These are phyloP conservation scores for Thalassiosira livingstoniorum DNA, from an alignment of 352 stramenopile genomes.

Conservation along the genomic window DNA sequence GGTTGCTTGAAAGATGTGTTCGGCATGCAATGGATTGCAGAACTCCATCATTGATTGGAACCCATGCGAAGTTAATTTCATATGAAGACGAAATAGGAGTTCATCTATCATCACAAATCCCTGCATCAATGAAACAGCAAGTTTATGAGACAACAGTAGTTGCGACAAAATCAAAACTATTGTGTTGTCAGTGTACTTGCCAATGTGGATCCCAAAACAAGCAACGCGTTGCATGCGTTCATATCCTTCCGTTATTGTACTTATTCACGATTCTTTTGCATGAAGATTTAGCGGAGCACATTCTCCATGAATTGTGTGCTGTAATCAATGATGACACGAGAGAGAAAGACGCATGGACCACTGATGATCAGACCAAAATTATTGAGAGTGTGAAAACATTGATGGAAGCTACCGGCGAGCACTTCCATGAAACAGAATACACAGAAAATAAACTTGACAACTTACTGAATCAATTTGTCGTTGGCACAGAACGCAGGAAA, in stretches of 20 bases:
- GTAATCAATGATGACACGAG: background rate
- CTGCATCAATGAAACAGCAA: slow-evolving; percentile 41
- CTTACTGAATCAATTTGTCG: slow-evolving; percentile 23
- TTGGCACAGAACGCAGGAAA: slow-evolving; percentile 21
- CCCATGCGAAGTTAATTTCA: slow-evolving; percentile 15
- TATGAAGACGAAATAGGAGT: slow-evolving; percentile 24
- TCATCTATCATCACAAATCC: slow-evolving; percentile 1
- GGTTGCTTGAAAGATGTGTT: slow-evolving; percentile 23
- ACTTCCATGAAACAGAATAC: background rate
- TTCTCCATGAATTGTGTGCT: slow-evolving; percentile 20
- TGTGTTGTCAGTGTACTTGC: slow-evolving; percentile 38
- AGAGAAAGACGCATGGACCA: background rate
- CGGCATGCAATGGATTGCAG: slow-evolving; percentile 26
- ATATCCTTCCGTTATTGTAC: slow-evolving; percentile 24
- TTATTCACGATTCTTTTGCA: slow-evolving; percentile 13
- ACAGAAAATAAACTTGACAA: background rate
- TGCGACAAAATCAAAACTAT: slow-evolving; percentile 4
- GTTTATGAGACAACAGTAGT: slow-evolving; percentile 27
- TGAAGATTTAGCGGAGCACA: slow-evolving; percentile 29
- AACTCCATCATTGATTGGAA: slow-evolving; percentile 6
- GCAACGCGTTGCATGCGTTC: slow-evolving; percentile 30
- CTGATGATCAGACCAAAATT: background rate
- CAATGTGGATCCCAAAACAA: slow-evolving; percentile 33
- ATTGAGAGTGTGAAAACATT: background rate
- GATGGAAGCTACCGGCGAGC: slow-evolving; percentile 18